phyloP scores from a whole-genome alignment of 2,329 filamentous ascomycete species.

The Stachybotrys chartarum region DNA sequence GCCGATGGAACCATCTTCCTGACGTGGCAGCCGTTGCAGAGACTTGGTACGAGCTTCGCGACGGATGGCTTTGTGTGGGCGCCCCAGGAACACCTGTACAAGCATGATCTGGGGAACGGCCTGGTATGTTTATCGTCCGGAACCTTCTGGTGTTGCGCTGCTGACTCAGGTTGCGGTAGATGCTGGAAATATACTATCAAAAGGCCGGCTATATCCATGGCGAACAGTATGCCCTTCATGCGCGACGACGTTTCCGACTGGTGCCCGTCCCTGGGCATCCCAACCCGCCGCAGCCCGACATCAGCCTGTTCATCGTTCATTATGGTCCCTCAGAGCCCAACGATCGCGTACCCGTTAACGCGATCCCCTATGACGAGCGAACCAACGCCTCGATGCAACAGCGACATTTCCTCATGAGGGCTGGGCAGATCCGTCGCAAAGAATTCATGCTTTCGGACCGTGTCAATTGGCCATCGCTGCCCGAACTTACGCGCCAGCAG shows the following conservation, averaged over 20 bases:
- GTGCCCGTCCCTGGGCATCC: conserved; percentile 63
- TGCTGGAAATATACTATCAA: conserved; percentile 82
- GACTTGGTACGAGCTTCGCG: conserved; percentile 66
- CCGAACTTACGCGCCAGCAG: conserved; percentile 42
- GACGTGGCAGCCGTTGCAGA: conserved; percentile 78
- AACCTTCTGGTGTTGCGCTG: not conserved
- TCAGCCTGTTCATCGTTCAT: conserved; percentile 84
- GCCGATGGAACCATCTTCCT: conserved; percentile 76
- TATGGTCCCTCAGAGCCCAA: conserved; percentile 72
- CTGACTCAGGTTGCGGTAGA: conserved; percentile 38
- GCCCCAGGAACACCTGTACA: conserved; percentile 69
- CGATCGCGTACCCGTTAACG: conserved; percentile 62
- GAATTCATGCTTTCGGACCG: conserved; percentile 93
- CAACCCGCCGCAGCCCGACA: conserved; percentile 65
- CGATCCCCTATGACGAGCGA: conserved; percentile 57
- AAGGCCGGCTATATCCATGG: conserved; percentile 72
- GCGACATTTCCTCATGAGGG: conserved; percentile 58
- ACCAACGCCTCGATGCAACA: conserved; percentile 54
- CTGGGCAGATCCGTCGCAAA: conserved; percentile 78
- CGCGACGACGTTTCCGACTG: conserved; percentile 80
- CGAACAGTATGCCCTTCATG: conserved; percentile 69
- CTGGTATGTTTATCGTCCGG: conserved; percentile 33
- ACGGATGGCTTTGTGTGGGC: conserved; percentile 93
- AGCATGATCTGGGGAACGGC: conserved; percentile 61
- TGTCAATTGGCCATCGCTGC: conserved; percentile 81